These are phyloP conservation scores for Moesziomyces parantarcticus DNA, from an alignment of 1,284 basidiomycete species.

Conservation along the genomic window DNA sequence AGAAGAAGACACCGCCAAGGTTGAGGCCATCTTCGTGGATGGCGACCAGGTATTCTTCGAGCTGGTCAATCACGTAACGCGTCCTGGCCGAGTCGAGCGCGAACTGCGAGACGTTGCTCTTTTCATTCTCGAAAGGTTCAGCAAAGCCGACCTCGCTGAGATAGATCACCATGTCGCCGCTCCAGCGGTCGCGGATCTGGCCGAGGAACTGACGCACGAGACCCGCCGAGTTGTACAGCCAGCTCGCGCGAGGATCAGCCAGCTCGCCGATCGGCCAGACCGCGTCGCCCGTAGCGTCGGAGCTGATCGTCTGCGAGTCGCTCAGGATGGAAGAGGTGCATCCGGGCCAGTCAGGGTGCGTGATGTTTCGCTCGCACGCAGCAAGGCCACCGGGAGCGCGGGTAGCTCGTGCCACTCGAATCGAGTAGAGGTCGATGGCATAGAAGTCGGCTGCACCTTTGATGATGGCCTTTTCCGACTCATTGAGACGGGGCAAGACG, in stretches of 20 bases:
- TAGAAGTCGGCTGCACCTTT: neutral
- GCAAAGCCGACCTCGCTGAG: too few species aligned
- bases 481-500: too few species aligned
- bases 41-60: slow-evolving; percentile 23
- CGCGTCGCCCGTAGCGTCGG: too few species aligned
- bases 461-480: neutral
- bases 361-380: slow-evolving; percentile 12
- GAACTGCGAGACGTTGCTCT: slow-evolving; percentile 20
- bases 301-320: too few species aligned
- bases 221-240: slow-evolving; percentile 46
- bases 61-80: slow-evolving; percentile 34
- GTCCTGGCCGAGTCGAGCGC: slow-evolving; percentile 26
- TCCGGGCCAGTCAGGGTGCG: slow-evolving; percentile 38
- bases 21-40: slow-evolving; percentile 29
- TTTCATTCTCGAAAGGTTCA: neutral
- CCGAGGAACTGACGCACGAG: slow-evolving; percentile 27
- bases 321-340: slow-evolving; percentile 2
- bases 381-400: neutral
- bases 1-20: slow-evolving; percentile 22
- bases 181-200: slow-evolving; percentile 10
- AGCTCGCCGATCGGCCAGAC: slow-evolving; percentile 4
- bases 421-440: neutral
- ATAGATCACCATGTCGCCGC: slow-evolving; percentile 1
- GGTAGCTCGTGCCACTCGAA: neutral
- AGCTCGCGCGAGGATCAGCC: slow-evolving; percentile 20